Evolutionary conservation across 495 filamentous ascomycete genomes (phyloP).

Genomic region (Hypoxylon rickii): DNA sequence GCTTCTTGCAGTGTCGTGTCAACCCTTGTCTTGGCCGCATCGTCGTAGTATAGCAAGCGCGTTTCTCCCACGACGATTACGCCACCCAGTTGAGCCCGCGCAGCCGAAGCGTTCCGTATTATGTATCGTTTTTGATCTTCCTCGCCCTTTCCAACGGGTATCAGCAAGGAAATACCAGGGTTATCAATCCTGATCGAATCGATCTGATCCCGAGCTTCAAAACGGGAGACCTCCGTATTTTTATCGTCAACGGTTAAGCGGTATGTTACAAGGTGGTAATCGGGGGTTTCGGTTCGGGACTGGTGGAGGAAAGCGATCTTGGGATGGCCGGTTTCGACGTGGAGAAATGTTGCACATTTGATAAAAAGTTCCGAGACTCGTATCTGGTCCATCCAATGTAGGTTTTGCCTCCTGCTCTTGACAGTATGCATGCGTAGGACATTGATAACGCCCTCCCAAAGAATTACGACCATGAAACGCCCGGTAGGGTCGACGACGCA

Average conservation of each 20-base stretch:
- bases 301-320: conserved; percentile 85
- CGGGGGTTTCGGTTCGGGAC: conserved; percentile 65
- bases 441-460: conserved; percentile 88
- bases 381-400: conserved; percentile 72
- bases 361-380: conserved; percentile 88
- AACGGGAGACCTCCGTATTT: conserved; percentile 47
- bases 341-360: conserved; percentile 77
- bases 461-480: conserved; percentile 78
- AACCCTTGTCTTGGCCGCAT: conserved; percentile 64
- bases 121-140: conserved; percentile 57
- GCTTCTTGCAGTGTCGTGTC: conserved; percentile 68
- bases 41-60: conserved; percentile 79
- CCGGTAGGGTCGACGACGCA: conserved; percentile 84
- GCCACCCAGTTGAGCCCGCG: conserved; percentile 62
- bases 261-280: conserved; percentile 64
- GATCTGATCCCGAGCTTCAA: conserved; percentile 53
- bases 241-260: conserved; percentile 58
- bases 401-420: conserved; percentile 56
- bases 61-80: conserved; percentile 86
- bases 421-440: conserved; percentile 62
- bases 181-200: conserved; percentile 66
- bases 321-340: conserved; percentile 71
- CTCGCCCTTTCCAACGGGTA: conserved; percentile 71
- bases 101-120: conserved; percentile 50
- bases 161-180: conserved; percentile 75